Evolutionary conservation across 176 grass and related monocot species (phyloP), one percentile per base, ranked within the genome.

Genomic region (Oryza glaberrima): DNA sequence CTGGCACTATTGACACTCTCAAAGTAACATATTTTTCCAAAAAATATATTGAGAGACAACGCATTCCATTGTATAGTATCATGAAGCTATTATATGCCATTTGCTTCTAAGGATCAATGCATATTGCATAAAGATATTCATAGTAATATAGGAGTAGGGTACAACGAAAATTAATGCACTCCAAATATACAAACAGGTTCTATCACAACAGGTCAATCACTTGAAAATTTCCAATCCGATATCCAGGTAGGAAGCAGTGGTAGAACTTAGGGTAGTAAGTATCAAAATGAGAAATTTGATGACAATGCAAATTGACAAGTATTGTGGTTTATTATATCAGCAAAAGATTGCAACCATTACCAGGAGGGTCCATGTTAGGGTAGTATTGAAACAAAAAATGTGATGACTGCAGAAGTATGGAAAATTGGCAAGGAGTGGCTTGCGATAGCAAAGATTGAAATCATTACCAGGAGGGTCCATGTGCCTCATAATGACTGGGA

Each of bases 391-490:
- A 70, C 17, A 2, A 47, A 7, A 56, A 69, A 47, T 61, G 36
- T 10, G 20, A 13, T 11, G 34, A 22, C 36, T 1, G 23, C n/a
- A 63, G 1, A 77, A 79, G 56, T 44, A 65, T 71, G 9, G 45
- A 58, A 38, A 78, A 9, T 11, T 76, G 14, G 19, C 14, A 46
- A 48, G 40, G 69, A 72, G 32, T 58, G 49, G 12, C 46, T 60
- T 73, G 66, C 67, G 28, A 80, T 75, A 20, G 19, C 19, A 40
- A 52, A 75, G 13, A 65, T 67, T 86, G 69, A 13, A 81, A 82
- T 54, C 32, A 67, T 81, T 95, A 98, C 96, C 91, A 98, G 69
- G 75, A 94, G 13, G 56, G 85, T 20, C 71, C 77, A 67, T 90
- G 90, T 46, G 49, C 83, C 65, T 86, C 66, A 81, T 86, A 83